Evolutionary conservation across 2,329 filamentous ascomycete species (phyloP), one percentile per base, ranked within the genome.

Genomic region (Aspergillus fructus): DNA sequence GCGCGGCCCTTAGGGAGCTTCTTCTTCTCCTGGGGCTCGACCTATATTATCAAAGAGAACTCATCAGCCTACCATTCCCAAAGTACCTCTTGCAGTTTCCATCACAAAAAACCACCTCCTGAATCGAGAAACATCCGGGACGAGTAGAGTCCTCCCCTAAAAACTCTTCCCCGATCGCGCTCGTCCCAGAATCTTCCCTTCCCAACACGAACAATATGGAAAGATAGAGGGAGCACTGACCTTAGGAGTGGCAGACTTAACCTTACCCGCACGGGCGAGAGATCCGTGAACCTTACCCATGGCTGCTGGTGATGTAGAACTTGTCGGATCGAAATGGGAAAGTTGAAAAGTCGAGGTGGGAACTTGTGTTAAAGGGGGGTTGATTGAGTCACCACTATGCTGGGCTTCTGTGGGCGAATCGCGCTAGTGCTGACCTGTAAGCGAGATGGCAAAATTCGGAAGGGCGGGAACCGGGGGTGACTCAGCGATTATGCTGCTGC

Each of bases 1-100:
- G 93, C 93, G 77, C 93, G 92, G 77, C 93, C 93, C 88, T 97
- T 97, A 78, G 93, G 92, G 72, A 83, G 85, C 90, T 97, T 97
- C 83, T 90, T 84, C 89, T 96, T 96, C 89, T 97, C 93, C 58
- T 66, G 64, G 60, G 64, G 54, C 49, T 66, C 64, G 59, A 66
- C 64, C 52, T 58, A 41, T 51, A 54, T 59, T 33, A 51, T 48
- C 24, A 27, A 50, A 53, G 37, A 59, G 23, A 60, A 53, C 27
- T 21, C 49, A 39, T 60, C 55, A 60, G 59, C 45, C 19, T 11
- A 17, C 39, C 5, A 37, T n/a, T 49, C 41, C 13, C 2, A 17
- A 30, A 6, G 24, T 9, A 7, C 13, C 40, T 49, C 23, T 43
- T 39, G 1, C 19, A 43, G 15, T 34, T 39, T 34, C 37, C 42